A percentile compares a stretch with the other conserved stretches of the same genome.
These are phyloP conservation scores for Macrolepiota fuliginosa DNA, from an alignment of 768 basidiomycete genomes.

Conservation along the genomic window DNA sequence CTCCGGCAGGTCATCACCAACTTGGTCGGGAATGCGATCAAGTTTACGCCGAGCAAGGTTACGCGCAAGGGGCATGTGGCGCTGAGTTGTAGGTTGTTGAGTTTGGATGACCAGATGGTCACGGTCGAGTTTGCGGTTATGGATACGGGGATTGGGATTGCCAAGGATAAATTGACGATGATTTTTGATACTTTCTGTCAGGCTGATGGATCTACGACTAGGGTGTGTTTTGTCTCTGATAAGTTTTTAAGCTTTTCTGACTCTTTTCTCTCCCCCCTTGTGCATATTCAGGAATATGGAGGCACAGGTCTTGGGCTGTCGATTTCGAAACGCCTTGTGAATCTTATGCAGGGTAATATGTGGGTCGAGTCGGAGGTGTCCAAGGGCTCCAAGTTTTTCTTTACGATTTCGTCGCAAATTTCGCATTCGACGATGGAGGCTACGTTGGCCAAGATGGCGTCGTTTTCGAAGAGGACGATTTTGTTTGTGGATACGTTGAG, in stretches of 20 bases:
- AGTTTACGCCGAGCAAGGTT: constrained; percentile 86
- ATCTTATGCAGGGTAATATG: constrained; percentile 97
- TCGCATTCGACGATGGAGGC: constrained; percentile 71
- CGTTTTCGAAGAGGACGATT: constrained; percentile 85
- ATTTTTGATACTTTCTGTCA: constrained; percentile 99
- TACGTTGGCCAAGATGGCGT: constrained; percentile 75
- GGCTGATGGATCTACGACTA: constrained; percentile 96
- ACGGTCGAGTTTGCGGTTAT: constrained; percentile 96
- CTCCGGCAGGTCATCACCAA: constrained; percentile 95
- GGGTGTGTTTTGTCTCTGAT: constrained; percentile 43
- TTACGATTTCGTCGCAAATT: constrained; percentile 89
- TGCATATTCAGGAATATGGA: constrained; percentile 94
- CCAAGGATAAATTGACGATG: constrained; percentile 95
- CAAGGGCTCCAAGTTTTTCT: constrained; percentile 94
- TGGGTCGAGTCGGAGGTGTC: constrained; percentile 97
- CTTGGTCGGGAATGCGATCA: constrained; percentile 93
- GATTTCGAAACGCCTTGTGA: constrained; percentile 95
- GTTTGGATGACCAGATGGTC: constrained; percentile 77
- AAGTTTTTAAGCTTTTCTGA: no score
- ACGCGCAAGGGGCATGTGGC: constrained; percentile 86
- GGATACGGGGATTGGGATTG: constrained; percentile 98
- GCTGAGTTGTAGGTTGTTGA: constrained; percentile 77
- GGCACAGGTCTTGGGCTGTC: constrained; percentile 96
- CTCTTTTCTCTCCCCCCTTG: no score
- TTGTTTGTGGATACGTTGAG: constrained; percentile 86